A percentile compares a stretch with the other conserved stretches of the same genome.
These are phyloP conservation scores for Fusarium succisae DNA, from an alignment of 2,329 filamentous ascomycete species.

Conservation along the genomic window DNA sequence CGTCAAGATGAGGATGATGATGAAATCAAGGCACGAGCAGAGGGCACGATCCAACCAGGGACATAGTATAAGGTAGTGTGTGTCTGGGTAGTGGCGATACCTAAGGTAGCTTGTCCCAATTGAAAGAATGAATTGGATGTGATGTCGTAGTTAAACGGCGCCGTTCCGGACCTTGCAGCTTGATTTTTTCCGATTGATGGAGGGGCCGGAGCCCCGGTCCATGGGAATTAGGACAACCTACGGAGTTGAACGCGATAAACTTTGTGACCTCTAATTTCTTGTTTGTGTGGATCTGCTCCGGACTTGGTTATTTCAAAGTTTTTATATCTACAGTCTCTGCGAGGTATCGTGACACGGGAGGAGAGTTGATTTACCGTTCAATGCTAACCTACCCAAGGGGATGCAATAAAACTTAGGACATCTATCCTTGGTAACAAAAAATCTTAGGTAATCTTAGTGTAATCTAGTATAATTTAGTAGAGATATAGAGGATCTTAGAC, in stretches of 20 bases:
- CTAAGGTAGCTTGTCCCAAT: constrained; percentile 3
- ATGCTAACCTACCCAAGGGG: background rate
- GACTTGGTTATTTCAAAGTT: background rate
- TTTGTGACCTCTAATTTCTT: background rate
- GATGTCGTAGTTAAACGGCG: constrained; percentile 24
- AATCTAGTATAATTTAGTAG: no score
- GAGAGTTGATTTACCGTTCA: background rate
- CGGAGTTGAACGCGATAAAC: background rate
- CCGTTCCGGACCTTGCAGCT: constrained; percentile 20
- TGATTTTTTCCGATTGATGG: constrained; percentile 30
- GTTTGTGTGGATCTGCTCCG: background rate
- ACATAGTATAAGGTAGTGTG: background rate
- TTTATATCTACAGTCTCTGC: background rate
- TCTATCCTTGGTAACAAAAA: no score
- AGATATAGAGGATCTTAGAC: no score
- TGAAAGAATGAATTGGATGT: constrained; percentile 12
- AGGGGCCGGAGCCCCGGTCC: constrained; percentile 31
- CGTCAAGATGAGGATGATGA: background rate
- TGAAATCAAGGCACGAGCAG: background rate
- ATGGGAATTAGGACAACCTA: constrained; percentile 2
- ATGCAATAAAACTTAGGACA: no score
- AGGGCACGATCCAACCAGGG: background rate
- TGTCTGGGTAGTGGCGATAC: constrained; percentile 21
- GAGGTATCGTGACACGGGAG: background rate
- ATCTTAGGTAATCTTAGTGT: no score